Percentiles rank a stretch among this genome's conserved stretches.
Evolutionary conservation across 345 rosid genomes (phyloP).

Genomic region (Euphorbia peplus): DNA sequence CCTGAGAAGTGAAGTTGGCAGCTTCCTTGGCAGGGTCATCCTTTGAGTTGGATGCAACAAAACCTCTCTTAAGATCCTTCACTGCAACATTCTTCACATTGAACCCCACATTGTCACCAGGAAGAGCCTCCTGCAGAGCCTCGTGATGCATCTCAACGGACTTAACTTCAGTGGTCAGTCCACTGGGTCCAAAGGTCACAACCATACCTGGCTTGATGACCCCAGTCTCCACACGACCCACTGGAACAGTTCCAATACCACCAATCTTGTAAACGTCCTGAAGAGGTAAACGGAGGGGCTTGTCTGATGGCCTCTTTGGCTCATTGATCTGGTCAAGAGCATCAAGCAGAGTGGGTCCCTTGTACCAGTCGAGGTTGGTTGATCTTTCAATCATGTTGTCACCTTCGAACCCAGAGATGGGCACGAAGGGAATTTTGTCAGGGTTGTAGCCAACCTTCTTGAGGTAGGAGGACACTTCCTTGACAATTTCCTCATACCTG

Average conservation of each 20-base stretch:
- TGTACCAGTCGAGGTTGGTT: conserved; percentile 21
- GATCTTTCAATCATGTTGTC: conserved; percentile 22
- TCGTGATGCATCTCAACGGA: conserved; percentile 19
- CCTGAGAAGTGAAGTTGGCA: conserved; percentile 48
- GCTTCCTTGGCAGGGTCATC: conserved; percentile 47
- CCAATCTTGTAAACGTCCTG: conserved; percentile 24
- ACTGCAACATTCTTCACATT: conserved; percentile 42
- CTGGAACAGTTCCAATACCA: conserved; percentile 22
- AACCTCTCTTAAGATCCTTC: conserved; percentile 43
- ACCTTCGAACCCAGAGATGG: conserved; percentile 15
- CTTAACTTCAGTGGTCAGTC: conserved; percentile 21
- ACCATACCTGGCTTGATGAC: conserved; percentile 20
- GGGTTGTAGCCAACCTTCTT: conserved; percentile 17
- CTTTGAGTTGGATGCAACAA: conserved; percentile 40
- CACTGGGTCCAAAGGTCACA: conserved; percentile 16
- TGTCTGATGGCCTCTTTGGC: conserved; percentile 23
- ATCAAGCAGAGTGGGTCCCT: conserved; percentile 18
- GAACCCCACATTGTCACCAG: conserved; percentile 30
- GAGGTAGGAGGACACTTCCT: conserved; percentile 7
- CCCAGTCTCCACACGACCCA: conserved; percentile 24
- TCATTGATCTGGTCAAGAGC: conserved; percentile 15
- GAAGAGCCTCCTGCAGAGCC: conserved; percentile 12
- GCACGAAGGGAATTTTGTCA: conserved; percentile 7
- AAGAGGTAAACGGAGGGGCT: conserved; percentile 22
- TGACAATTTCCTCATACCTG: conserved; percentile 13